A percentile compares a stretch with the other conserved stretches of the same genome.
phyloP scores from a whole-genome alignment of 345 rosid species.

The Hypericum perforatum region DNA sequence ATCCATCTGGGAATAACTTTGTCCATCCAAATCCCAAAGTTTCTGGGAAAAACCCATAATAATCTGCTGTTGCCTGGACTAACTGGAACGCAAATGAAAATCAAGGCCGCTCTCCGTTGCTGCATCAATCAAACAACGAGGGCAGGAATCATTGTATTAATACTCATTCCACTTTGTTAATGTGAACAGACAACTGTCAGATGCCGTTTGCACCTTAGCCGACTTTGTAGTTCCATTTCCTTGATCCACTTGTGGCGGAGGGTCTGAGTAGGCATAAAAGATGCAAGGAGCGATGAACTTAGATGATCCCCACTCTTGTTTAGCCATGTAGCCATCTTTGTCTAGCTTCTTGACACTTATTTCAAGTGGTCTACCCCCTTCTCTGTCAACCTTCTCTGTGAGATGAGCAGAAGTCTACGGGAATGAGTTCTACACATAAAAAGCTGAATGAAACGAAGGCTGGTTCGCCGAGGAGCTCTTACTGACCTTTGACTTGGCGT shows the following conservation, averaged over 20 bases:
- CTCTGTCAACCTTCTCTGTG: constrained; percentile 65
- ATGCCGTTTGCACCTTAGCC: constrained; percentile 24
- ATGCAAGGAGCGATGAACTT: constrained; percentile 66
- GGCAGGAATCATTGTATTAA: no score
- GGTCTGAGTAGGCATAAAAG: constrained; percentile 40
- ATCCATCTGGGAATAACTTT: constrained; percentile 75
- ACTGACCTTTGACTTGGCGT: constrained; percentile 29
- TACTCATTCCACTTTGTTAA: no score
- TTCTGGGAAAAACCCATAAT: constrained; percentile 76
- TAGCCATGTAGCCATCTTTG: constrained; percentile 42
- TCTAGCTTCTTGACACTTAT: constrained; percentile 40
- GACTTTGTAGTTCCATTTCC: constrained; percentile 34
- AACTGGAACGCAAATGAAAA: constrained; percentile 81
- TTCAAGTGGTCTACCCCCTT: constrained; percentile 77
- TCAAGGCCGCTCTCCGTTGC: constrained; percentile 38
- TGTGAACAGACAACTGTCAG: no score
- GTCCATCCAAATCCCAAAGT: constrained; percentile 58
- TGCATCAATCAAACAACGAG: constrained; percentile 7
- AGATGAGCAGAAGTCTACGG: constrained; percentile 9
- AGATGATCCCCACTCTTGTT: constrained; percentile 50
- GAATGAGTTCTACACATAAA: background rate
- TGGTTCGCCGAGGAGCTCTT: constrained; percentile 7
- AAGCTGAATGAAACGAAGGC: background rate
- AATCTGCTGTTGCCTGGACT: constrained; percentile 84
- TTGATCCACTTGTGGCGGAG: constrained; percentile 21